A percentile compares a stretch with the other conserved stretches of the same genome.
Evolutionary conservation across 75 land plant species (phyloP).

Genomic region (Selaginella tamariscina): DNA sequence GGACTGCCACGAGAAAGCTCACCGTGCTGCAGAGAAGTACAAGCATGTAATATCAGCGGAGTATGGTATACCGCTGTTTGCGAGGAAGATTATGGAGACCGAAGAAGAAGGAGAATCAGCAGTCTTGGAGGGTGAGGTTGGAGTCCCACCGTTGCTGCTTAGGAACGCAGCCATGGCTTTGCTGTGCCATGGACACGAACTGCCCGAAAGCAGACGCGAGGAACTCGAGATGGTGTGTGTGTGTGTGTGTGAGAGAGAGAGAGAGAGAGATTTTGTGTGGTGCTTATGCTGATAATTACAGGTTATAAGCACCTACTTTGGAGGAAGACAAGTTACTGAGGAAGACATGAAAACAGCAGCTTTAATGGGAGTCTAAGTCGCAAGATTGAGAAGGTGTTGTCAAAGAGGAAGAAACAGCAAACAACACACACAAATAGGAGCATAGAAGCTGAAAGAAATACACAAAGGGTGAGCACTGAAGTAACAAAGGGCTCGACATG

Average conservation of each 20-base stretch:
- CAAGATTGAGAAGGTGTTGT: slow-evolving; percentile 25
- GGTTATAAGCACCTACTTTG: neutral
- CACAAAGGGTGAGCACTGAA: slow-evolving; percentile 9
- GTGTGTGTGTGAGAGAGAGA: too few species aligned
- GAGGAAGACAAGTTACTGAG: slow-evolving; percentile 45
- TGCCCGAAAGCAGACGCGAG: neutral
- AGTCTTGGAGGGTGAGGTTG: slow-evolving; percentile 17
- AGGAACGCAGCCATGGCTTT: slow-evolving; percentile 3
- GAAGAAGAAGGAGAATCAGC: neutral
- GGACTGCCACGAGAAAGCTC: slow-evolving; percentile 11
- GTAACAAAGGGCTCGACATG: too few species aligned
- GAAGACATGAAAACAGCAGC: slow-evolving; percentile 9
- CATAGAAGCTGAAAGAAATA: neutral
- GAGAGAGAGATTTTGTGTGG: too few species aligned
- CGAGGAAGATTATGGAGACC: neutral
- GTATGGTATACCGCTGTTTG: slow-evolving; percentile 6
- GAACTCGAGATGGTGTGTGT: neutral
- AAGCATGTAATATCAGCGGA: neutral
- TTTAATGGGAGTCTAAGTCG: slow-evolving; percentile 16
- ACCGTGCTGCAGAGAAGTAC: slow-evolving; percentile 5
- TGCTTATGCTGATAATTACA: too few species aligned
- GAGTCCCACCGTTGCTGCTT: neutral
- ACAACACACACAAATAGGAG: neutral
- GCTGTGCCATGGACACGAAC: slow-evolving; percentile 15
- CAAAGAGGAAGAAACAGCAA: neutral